A percentile compares a stretch with the other conserved stretches of the same genome.
These are phyloP conservation scores for Diutina rugosa DNA, from an alignment of 1,139 yeast genomes.

Conservation along the genomic window DNA sequence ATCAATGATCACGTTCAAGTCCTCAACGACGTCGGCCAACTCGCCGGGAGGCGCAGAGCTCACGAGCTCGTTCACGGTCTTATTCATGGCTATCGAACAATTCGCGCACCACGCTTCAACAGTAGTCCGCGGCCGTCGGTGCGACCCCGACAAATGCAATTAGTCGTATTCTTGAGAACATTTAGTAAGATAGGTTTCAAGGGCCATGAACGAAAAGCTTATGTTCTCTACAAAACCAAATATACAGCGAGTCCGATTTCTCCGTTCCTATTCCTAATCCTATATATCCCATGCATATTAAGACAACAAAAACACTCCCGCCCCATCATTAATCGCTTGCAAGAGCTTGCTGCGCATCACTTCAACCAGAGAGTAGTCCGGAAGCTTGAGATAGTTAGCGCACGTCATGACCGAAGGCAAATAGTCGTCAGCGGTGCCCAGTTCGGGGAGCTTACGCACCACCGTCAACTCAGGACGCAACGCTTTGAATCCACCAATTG, in stretches of 20 bases:
- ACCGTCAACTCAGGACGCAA: constrained; percentile 78
- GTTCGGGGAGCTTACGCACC: constrained; percentile 70
- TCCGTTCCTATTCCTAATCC: background rate
- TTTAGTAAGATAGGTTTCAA: too few relatives aligned
- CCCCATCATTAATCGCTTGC: constrained; percentile 79
- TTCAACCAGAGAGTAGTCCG: constrained; percentile 57
- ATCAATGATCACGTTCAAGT: constrained; percentile 12
- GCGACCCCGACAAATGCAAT: too few relatives aligned
- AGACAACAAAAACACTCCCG: constrained; percentile 77
- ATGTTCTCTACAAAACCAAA: too few relatives aligned
- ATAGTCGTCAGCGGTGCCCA: constrained; percentile 64
- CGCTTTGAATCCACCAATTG: constrained; percentile 87
- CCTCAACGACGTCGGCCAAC: constrained; percentile 17
- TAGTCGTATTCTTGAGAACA: too few relatives aligned
- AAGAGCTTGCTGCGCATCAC: constrained; percentile 44
- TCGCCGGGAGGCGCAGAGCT: constrained; percentile 31
- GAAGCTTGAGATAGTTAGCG: constrained; percentile 85
- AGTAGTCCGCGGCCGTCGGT: too few relatives aligned
- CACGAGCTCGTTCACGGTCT: constrained; percentile 12
- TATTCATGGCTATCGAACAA: constrained; percentile 1
- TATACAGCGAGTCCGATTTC: too few relatives aligned
- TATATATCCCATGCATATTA: constrained; percentile 8
- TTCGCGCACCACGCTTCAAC: background rate
- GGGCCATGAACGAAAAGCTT: too few relatives aligned
- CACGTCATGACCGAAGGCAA: constrained; percentile 98